Base-by-base conservation (phyloP, 768 basidiomycete species). In the Russula sp. region DNA sequence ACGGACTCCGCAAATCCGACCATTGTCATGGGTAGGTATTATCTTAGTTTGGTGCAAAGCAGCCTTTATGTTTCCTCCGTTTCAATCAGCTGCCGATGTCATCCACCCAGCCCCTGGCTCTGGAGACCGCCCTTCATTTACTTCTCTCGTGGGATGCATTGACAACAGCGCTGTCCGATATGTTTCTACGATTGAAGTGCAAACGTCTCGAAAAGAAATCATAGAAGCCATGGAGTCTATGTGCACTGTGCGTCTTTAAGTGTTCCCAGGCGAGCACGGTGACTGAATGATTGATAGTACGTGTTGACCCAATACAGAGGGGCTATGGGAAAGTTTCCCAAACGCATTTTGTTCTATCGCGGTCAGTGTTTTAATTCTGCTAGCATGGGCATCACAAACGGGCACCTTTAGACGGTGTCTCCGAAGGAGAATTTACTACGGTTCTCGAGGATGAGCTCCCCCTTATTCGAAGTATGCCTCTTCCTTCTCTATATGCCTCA, bases 81-180 rank as follows among this genome's bases (percentile, higher is more conserved):
- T 55, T 57, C 54, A 46, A 64, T 11, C 59, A 88, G 86, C 88
- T 64, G 90, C 90, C 18, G 89, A 92, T 70, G 88, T 89, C 34
- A 88, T 90, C 43, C 90, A 93, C 67, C 90, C 91, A 9, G 81
- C 88, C 7, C 89, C 91, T 20, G 89, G 89, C 9, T 81, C 88
- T 0, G 81, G 80, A n/a, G 88, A 84, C 18, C 81, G 85, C 4
- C 91, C 91, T 1, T 93, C 90, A 0, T 92, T 88, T 70, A 87
- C 90, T 0, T 79, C 89, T 7, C 75, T 93, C 7, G 90, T 93
- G 18, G 89, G 81, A 35, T 93, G 86, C 64, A 83, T 93, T 34
- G 91, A 93, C 70, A 82, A 82, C 0, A 82, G 85, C 59, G 82
- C 80, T 0, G 86, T 87, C 5, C 91, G 91, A 71, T 93, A 91